phyloP scores from a whole-genome alignment of 192 early-diverging fungal species.

The Coemansia sp. region DNA sequence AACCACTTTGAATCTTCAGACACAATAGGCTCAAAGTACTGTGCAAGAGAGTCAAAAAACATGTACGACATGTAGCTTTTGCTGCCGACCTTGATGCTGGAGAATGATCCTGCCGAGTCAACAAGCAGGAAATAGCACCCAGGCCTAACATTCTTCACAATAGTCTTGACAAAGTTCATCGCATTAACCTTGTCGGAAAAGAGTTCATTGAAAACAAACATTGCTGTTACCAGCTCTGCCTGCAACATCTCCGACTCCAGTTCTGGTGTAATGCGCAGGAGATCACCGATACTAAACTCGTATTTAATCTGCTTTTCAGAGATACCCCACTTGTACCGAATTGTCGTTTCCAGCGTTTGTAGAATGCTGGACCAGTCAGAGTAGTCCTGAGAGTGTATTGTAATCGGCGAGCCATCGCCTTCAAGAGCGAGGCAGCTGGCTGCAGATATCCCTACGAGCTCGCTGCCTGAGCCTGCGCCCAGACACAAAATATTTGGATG shows the following conservation, averaged over 20 bases:
- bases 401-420: slow-evolving; percentile 11
- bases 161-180: slow-evolving; percentile 69
- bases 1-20: slow-evolving; percentile 76
- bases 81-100: slow-evolving; percentile 70
- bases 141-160: slow-evolving; percentile 62
- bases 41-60: slow-evolving; percentile 76
- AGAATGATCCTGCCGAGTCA: slow-evolving; percentile 93
- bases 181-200: slow-evolving; percentile 74
- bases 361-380: slow-evolving; percentile 62
- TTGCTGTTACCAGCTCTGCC: slow-evolving; percentile 75
- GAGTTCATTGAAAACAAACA: slow-evolving; percentile 94
- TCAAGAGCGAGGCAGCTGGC: slow-evolving; percentile 48
- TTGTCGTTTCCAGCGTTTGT: slow-evolving; percentile 51
- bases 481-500: slow-evolving; percentile 60
- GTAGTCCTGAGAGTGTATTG: slow-evolving; percentile 59
- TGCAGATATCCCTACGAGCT: slow-evolving; percentile 75
- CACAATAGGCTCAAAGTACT: slow-evolving; percentile 61
- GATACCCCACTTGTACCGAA: slow-evolving; percentile 56
- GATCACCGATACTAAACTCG: slow-evolving; percentile 59
- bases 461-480: slow-evolving; percentile 84
- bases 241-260: slow-evolving; percentile 51
- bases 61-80: slow-evolving; percentile 88
- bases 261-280: slow-evolving; percentile 53
- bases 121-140: slow-evolving; percentile 73
- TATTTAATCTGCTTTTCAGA: slow-evolving; percentile 48